phyloP scores from a whole-genome alignment of 2,329 filamentous ascomycete genomes.

The Penicillium thymicola region DNA sequence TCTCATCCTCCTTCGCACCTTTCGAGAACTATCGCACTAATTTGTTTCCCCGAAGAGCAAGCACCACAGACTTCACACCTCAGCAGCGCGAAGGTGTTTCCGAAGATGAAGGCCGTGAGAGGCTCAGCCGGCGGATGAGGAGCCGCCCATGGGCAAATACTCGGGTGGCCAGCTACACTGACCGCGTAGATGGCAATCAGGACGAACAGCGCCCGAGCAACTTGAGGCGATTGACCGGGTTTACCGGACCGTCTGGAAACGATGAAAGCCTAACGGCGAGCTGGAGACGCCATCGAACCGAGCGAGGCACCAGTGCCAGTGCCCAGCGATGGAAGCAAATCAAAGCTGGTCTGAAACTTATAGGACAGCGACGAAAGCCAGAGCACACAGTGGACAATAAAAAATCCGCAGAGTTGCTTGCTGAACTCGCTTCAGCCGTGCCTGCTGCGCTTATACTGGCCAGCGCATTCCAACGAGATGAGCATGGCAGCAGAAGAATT shows the following conservation, averaged over 20 bases:
- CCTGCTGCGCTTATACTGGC: constrained; percentile 92
- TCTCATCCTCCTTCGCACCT: constrained; percentile 47
- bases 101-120: constrained; percentile 70
- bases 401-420: constrained; percentile 95
- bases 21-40: constrained; percentile 46
- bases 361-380: constrained; percentile 73
- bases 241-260: constrained; percentile 58
- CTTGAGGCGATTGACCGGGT: constrained; percentile 61
- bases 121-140: constrained; percentile 58
- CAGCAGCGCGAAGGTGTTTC: constrained; percentile 65
- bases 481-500: constrained; percentile 91
- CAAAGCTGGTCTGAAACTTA: constrained; percentile 80
- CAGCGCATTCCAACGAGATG: constrained; percentile 96
- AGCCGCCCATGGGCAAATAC: constrained; percentile 53
- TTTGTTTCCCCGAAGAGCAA: constrained; percentile 62
- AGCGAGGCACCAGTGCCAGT: constrained; percentile 66
- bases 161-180: constrained; percentile 48
- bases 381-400: constrained; percentile 84
- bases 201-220: constrained; percentile 60
- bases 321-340: constrained; percentile 89
- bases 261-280: constrained; percentile 62
- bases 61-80: constrained; percentile 58
- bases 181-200: constrained; percentile 52
- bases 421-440: constrained; percentile 85
- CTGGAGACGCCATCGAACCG: constrained; percentile 49